These are phyloP conservation scores for Penicillium sp. DNA, from an alignment of 2,329 filamentous ascomycete genomes.

Conservation along the genomic window DNA sequence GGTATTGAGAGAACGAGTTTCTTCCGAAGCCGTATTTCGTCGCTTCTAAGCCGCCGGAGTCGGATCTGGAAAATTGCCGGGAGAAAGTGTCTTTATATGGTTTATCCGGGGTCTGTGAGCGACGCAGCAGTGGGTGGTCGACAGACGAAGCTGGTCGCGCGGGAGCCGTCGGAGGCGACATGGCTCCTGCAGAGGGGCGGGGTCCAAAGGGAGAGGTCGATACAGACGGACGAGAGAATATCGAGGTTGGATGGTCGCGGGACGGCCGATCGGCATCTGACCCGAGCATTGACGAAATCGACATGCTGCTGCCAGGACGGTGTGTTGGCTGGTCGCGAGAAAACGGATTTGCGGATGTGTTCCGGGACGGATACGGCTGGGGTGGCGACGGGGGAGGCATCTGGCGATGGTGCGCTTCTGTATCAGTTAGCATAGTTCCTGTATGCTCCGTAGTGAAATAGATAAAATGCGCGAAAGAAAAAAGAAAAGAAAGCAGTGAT, in stretches of 20 bases:
- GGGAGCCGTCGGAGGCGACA: slow-evolving; percentile 41
- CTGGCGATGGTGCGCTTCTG: slow-evolving; percentile 39
- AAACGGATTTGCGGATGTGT: slow-evolving; percentile 35
- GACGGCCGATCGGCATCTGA: slow-evolving; percentile 45
- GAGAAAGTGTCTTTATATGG: slow-evolving; percentile 42
- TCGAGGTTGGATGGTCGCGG: slow-evolving; percentile 45
- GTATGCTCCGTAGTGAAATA: too few species aligned
- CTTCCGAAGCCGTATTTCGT: slow-evolving; percentile 29
- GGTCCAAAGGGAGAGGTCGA: slow-evolving; percentile 31
- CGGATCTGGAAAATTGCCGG: slow-evolving; percentile 35
- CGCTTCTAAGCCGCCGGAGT: slow-evolving; percentile 34
- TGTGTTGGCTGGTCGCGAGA: slow-evolving; percentile 55
- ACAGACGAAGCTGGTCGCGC: slow-evolving; percentile 43
- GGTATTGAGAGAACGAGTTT: slow-evolving; percentile 30
- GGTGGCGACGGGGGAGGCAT: slow-evolving; percentile 53
- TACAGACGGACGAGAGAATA: slow-evolving; percentile 45
- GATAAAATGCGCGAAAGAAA: neutral
- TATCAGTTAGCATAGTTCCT: too few species aligned
- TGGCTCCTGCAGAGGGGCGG: slow-evolving; percentile 32
- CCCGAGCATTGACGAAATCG: slow-evolving; percentile 69
- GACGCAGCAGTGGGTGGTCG: slow-evolving; percentile 61
- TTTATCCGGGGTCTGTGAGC: slow-evolving; percentile 71
- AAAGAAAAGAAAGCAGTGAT: neutral
- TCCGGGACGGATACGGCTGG: slow-evolving; percentile 43
- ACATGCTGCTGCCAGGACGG: slow-evolving; percentile 64